phyloP scores from a whole-genome alignment of 352 stramenopile genomes.

The Phytophthora pisi region DNA sequence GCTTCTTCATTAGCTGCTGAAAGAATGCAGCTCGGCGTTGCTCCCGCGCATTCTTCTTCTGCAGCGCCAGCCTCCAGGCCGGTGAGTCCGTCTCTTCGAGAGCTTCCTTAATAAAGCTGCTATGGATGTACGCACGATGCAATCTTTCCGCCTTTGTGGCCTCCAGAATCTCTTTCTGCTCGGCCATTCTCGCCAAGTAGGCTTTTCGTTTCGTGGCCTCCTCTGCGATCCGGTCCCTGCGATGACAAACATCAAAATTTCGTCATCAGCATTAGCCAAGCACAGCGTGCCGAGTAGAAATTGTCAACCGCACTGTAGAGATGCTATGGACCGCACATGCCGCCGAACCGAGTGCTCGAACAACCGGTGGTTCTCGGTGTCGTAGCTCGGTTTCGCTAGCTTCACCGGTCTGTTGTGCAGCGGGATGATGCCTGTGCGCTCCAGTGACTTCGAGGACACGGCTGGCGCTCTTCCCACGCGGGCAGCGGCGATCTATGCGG shows the following conservation, averaged over 20 bases:
- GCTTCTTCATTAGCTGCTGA: slow-evolving; percentile 54
- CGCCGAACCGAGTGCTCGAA: slow-evolving; percentile 77
- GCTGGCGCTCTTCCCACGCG: slow-evolving; percentile 48
- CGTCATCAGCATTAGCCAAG: neutral
- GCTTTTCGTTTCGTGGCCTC: slow-evolving; percentile 35
- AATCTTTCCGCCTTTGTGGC: slow-evolving; percentile 71
- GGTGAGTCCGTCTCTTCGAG: slow-evolving; percentile 75
- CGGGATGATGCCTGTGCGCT: slow-evolving; percentile 51
- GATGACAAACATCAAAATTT: slow-evolving; percentile 2
- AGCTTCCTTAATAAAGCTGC: slow-evolving; percentile 73
- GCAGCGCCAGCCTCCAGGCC: slow-evolving; percentile 60
- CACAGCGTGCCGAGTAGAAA: neutral
- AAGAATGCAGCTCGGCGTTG: slow-evolving; percentile 61
- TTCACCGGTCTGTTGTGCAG: slow-evolving; percentile 69
- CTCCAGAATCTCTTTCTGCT: slow-evolving; percentile 51
- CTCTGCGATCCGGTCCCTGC: slow-evolving; percentile 48
- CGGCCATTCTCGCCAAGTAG: slow-evolving; percentile 38
- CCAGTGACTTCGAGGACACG: slow-evolving; percentile 60
- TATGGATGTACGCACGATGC: slow-evolving; percentile 71
- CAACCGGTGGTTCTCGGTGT: slow-evolving; percentile 57
- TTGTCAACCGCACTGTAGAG: slow-evolving; percentile 45
- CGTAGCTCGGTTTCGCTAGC: slow-evolving; percentile 62
- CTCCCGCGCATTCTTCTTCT: slow-evolving; percentile 69
- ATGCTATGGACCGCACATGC: slow-evolving; percentile 55
- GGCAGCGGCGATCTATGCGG: slow-evolving; percentile 45